Evolutionary conservation across 2,329 filamentous ascomycete species (phyloP).

Genomic region (Cercospora sesami): DNA sequence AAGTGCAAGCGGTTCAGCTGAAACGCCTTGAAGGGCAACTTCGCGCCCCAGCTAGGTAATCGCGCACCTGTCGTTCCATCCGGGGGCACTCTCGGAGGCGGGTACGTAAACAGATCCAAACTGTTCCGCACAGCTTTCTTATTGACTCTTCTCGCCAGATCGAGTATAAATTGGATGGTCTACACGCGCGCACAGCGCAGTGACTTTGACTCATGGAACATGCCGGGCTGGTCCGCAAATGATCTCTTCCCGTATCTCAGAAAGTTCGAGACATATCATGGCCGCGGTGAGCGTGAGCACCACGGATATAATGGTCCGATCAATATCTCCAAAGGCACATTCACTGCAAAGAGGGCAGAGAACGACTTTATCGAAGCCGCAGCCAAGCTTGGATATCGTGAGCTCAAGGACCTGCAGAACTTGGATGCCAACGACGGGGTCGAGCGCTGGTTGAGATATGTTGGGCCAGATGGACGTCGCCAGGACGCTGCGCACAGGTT

Average conservation of each 20-base stretch:
- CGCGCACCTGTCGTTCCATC: conserved; percentile 47
- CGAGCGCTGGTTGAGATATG: conserved; percentile 52
- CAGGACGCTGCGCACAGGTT: conserved; percentile 60
- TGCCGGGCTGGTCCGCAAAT: conserved; percentile 53
- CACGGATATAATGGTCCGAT: conserved; percentile 60
- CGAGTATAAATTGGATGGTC: conserved; percentile 44
- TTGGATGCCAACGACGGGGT: conserved; percentile 48
- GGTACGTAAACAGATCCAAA: conserved; percentile 33
- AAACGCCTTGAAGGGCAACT: conserved; percentile 41
- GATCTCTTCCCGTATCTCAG: conserved; percentile 56
- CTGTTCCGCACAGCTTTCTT: neutral
- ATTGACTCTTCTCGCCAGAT: conserved; percentile 5
- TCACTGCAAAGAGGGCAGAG: conserved; percentile 42
- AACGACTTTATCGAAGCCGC: conserved; percentile 55
- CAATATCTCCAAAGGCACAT: conserved; percentile 55
- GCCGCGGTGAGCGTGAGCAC: conserved; percentile 44
- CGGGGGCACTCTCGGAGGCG: conserved; percentile 61
- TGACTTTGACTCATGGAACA: conserved; percentile 57
- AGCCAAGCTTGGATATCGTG: conserved; percentile 50
- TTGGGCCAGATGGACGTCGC: conserved; percentile 54
- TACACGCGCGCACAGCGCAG: conserved; percentile 49
- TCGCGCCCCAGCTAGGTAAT: conserved; percentile 48
- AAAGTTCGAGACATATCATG: conserved; percentile 50
- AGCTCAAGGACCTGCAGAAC: conserved; percentile 57
- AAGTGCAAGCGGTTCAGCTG: neutral